Evolutionary conservation across 1,284 basidiomycete genomes (phyloP).

Genomic region (Tylopilus sp.): DNA sequence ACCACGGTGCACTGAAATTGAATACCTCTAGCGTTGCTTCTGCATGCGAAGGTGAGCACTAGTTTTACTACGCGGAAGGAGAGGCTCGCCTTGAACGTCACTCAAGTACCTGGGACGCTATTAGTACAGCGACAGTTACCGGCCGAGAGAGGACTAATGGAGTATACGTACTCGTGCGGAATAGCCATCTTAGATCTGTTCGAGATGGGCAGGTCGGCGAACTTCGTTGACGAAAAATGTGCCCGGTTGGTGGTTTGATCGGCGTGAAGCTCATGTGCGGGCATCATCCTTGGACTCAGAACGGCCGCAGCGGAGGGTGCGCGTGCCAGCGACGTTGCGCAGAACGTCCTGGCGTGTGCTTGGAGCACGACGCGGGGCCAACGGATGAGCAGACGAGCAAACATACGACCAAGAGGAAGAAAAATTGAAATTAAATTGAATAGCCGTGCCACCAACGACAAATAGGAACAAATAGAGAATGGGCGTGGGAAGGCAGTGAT

Average conservation of each 20-base stretch:
- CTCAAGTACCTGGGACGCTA: constrained; percentile 34
- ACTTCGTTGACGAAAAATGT: constrained; percentile 29
- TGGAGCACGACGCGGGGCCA: constrained; percentile 22
- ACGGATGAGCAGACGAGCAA: constrained; percentile 29
- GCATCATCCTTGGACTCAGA: constrained; percentile 9
- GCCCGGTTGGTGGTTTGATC: constrained; percentile 18
- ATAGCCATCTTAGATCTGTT: constrained; percentile 37
- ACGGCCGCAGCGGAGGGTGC: constrained; percentile 10
- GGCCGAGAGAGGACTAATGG: not conserved
- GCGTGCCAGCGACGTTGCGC: constrained; percentile 8
- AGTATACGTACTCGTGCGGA: constrained; percentile 37
- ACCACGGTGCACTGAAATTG: not conserved
- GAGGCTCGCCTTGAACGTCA: constrained; percentile 39
- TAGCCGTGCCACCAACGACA: constrained; percentile 17
- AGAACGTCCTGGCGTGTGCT: constrained; percentile 16
- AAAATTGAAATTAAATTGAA: not conserved
- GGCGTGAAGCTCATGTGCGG: constrained; percentile 3
- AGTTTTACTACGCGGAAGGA: not conserved
- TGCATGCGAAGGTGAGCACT: constrained; percentile 3
- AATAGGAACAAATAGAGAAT: constrained; percentile 23
- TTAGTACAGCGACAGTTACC: constrained; percentile 18
- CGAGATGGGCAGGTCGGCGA: constrained; percentile 31
- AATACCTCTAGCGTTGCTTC: constrained; percentile 38
- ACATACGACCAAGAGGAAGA: too few relatives aligned
- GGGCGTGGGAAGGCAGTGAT: constrained; percentile 22